Evolutionary conservation across 1,284 basidiomycete genomes (phyloP).

Genomic region (Marasmius sp.): DNA sequence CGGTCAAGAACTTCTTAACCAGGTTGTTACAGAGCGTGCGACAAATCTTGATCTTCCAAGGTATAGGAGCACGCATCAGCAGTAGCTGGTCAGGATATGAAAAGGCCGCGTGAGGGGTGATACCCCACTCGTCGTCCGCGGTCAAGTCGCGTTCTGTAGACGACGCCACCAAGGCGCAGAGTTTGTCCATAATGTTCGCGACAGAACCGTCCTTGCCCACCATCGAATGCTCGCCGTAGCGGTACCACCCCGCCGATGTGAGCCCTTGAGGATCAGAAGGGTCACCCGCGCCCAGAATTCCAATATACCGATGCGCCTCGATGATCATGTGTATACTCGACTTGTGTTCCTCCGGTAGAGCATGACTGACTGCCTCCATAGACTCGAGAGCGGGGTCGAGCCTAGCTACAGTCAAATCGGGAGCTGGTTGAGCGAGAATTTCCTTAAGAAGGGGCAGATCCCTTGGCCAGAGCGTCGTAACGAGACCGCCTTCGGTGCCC

Average conservation of each 20-base stretch:
- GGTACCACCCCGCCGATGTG: slow-evolving; percentile 15
- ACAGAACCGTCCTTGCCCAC: not conserved
- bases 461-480: slow-evolving; percentile 68
- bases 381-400: slow-evolving; percentile 27
- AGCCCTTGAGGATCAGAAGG: slow-evolving; percentile 39
- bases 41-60: slow-evolving; percentile 37
- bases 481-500: slow-evolving; percentile 57
- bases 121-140: not conserved
- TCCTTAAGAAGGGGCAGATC: slow-evolving; percentile 69
- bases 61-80: slow-evolving; percentile 47
- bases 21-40: slow-evolving; percentile 36
- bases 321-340: slow-evolving; percentile 13
- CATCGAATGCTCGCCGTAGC: not conserved
- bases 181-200: slow-evolving; percentile 40
- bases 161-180: slow-evolving; percentile 18
- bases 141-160: not conserved
- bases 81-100: slow-evolving; percentile 49
- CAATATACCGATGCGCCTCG: not conserved
- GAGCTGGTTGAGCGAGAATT: slow-evolving; percentile 39
- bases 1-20: slow-evolving; percentile 30
- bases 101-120: slow-evolving; percentile 26
- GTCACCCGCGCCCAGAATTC: slow-evolving; percentile 18
- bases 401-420: slow-evolving; percentile 32
- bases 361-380: slow-evolving; percentile 22
- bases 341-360: slow-evolving; percentile 27